A percentile compares a stretch with the other conserved stretches of the same genome.
Conservation (phyloP, 805 yeast species). For the Candida caryicola region DNA sequence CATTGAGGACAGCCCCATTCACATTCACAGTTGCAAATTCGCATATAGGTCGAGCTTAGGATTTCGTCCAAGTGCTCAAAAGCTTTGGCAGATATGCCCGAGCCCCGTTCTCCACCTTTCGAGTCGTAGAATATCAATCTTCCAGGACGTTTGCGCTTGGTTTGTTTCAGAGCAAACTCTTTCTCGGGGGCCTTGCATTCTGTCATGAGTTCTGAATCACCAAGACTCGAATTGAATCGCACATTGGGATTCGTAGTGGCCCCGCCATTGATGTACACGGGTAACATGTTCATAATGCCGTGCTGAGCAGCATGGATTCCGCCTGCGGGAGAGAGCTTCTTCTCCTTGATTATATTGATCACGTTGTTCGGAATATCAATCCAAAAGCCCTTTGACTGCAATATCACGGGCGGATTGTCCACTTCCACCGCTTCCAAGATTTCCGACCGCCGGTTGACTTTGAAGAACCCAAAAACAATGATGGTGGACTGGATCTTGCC, state of each 20-base stretch:
- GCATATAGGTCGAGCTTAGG: slow-evolving; percentile 53
- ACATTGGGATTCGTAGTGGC: slow-evolving; percentile 45
- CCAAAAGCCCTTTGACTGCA: slow-evolving; percentile 84
- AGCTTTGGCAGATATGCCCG: slow-evolving; percentile 77
- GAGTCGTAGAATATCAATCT: slow-evolving; percentile 81
- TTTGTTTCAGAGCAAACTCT: slow-evolving; percentile 78
- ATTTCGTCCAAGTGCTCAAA: slow-evolving; percentile 75
- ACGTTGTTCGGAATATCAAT: slow-evolving; percentile 75
- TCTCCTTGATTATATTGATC: slow-evolving; percentile 53
- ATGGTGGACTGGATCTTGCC: slow-evolving; percentile 74
- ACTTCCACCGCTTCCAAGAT: slow-evolving; percentile 95
- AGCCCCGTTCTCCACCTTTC: slow-evolving; percentile 75
- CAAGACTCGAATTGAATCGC: slow-evolving; percentile 26
- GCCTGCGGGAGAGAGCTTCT: slow-evolving; percentile 71
- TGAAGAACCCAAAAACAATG: slow-evolving; percentile 89
- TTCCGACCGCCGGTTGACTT: slow-evolving; percentile 68
- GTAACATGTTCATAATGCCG: slow-evolving; percentile 75
- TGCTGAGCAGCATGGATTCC: slow-evolving; percentile 98
- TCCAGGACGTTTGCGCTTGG: slow-evolving; percentile 78
- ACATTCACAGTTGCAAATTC: slow-evolving; percentile 64
- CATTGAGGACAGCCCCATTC: slow-evolving; percentile 84
- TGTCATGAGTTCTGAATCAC: slow-evolving; percentile 65
- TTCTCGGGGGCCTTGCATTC: slow-evolving; percentile 98
- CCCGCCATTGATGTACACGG: slow-evolving; percentile 68
- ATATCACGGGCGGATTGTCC: slow-evolving; percentile 74